Evolutionary conservation across 108 stramenopile genomes (phyloP).

Genomic region (Pseudonitzschia pungens): DNA sequence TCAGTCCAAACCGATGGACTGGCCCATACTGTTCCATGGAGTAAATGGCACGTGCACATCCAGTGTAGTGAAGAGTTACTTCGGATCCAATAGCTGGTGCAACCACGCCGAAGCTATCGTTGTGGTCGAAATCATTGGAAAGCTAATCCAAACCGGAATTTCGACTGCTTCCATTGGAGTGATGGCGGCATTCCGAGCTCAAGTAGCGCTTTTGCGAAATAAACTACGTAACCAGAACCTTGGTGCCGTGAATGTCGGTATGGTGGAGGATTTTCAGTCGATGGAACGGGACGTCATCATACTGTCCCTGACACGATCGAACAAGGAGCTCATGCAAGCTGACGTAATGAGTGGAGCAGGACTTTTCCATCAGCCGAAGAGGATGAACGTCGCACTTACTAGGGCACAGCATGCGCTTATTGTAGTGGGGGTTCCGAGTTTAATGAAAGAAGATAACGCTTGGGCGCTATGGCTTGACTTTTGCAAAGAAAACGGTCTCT

Average conservation of each 20-base stretch:
- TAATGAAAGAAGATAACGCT: constrained; percentile 53
- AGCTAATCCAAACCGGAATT: constrained; percentile 40
- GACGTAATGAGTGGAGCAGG: constrained; percentile 57
- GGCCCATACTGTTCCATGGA: constrained; percentile 75
- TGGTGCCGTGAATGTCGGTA: constrained; percentile 66
- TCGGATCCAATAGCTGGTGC: constrained; percentile 68
- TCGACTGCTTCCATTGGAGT: constrained; percentile 53
- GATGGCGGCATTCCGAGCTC: constrained; percentile 73
- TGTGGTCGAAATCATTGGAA: constrained; percentile 46
- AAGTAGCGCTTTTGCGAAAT: constrained; percentile 62
- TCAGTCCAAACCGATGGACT: constrained; percentile 36
- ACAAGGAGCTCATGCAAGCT: constrained; percentile 38
- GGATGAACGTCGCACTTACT: constrained; percentile 75
- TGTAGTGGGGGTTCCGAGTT: constrained; percentile 66
- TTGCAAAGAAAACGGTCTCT: constrained; percentile 66
- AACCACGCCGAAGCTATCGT: constrained; percentile 54
- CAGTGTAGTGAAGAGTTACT: constrained; percentile 44
- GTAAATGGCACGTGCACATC: constrained; percentile 50
- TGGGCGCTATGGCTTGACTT: constrained; percentile 72
- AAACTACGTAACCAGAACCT: constrained; percentile 42
- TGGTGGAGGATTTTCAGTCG: constrained; percentile 75
- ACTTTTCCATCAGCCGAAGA: constrained; percentile 65
- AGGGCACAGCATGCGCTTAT: constrained; percentile 64
- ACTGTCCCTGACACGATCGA: constrained; percentile 64
- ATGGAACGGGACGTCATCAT: constrained; percentile 73